phyloP scores from a whole-genome alignment of 2,329 filamentous ascomycete species.

The Mariannaea sp. region DNA sequence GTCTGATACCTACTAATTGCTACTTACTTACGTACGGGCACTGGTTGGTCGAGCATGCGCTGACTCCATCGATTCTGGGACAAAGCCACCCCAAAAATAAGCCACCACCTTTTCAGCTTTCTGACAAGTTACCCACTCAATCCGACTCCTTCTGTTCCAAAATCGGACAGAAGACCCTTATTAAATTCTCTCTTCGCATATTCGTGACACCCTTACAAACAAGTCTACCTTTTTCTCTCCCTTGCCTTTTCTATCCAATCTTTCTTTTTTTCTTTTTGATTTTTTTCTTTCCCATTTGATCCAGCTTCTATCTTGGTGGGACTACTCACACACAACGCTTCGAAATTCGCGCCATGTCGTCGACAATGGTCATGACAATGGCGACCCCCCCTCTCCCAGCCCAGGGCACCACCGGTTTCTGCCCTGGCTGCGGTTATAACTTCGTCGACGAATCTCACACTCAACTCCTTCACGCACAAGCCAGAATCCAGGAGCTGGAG shows the following conservation, averaged over 20 bases:
- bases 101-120: too few species aligned
- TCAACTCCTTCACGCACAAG: constrained; percentile 59
- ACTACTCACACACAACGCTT: neutral
- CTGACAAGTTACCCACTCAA: too few species aligned
- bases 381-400: constrained; percentile 36
- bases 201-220: too few species aligned
- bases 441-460: constrained; percentile 45
- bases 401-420: constrained; percentile 43
- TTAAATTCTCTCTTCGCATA: too few species aligned
- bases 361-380: constrained; percentile 45
- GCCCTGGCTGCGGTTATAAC: constrained; percentile 56
- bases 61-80: too few species aligned
- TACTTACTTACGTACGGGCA: too few species aligned
- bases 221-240: too few species aligned
- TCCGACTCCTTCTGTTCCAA: too few species aligned
- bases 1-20: constrained; percentile 12
- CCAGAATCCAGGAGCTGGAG: constrained; percentile 70
- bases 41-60: too few species aligned
- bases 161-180: too few species aligned
- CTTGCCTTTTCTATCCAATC: neutral
- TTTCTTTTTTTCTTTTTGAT: neutral
- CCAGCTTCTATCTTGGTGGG: neutral
- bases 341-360: constrained; percentile 26
- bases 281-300: neutral
- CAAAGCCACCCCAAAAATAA: too few species aligned